phyloP scores from a whole-genome alignment of 2,329 filamentous ascomycete genomes.

The Penicillium sp. region DNA sequence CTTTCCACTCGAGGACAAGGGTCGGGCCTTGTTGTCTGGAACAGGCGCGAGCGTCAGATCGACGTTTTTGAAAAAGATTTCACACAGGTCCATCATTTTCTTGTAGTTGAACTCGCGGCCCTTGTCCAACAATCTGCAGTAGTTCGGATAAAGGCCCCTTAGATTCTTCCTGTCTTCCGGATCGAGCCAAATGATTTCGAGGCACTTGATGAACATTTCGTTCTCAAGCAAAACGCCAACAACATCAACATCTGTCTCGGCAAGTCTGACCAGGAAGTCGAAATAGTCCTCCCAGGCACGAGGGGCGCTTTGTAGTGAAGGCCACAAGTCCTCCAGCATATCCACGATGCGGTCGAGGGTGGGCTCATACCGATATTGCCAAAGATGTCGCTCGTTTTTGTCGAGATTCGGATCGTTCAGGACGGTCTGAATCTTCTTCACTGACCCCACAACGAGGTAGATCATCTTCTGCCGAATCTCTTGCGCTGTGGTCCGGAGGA shows the following conservation, averaged over 20 bases:
- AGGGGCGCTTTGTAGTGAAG: conserved; percentile 58
- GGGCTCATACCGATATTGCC: conserved; percentile 28
- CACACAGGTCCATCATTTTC: conserved; percentile 45
- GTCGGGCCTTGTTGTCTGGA: conserved; percentile 25
- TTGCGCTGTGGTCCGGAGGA: conserved; percentile 60
- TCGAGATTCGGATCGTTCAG: conserved; percentile 26
- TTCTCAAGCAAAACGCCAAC: conserved; percentile 58
- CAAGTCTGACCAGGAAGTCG: conserved; percentile 65
- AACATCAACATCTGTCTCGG: conserved; percentile 59
- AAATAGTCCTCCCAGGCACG: conserved; percentile 77
- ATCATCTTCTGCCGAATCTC: conserved; percentile 55
- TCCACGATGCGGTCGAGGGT: conserved; percentile 38
- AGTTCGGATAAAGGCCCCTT: conserved; percentile 52
- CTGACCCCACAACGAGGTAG: conserved; percentile 52
- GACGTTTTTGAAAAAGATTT: conserved; percentile 38
- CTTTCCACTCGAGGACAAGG: conserved; percentile 24
- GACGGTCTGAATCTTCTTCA: conserved; percentile 53
- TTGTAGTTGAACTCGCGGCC: conserved; percentile 46
- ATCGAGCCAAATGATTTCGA: conserved; percentile 63
- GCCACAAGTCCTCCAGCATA: conserved; percentile 59
- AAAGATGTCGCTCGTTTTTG: conserved; percentile 25
- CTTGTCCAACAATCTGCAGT: conserved; percentile 45
- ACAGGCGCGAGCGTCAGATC: conserved; percentile 35
- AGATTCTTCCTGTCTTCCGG: conserved; percentile 49
- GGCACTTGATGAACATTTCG: conserved; percentile 58